Percentiles rank a stretch among this genome's conserved stretches.
Evolutionary conservation across 179 eudicot species (phyloP).

Genomic region (Amaranthus tricolor): DNA sequence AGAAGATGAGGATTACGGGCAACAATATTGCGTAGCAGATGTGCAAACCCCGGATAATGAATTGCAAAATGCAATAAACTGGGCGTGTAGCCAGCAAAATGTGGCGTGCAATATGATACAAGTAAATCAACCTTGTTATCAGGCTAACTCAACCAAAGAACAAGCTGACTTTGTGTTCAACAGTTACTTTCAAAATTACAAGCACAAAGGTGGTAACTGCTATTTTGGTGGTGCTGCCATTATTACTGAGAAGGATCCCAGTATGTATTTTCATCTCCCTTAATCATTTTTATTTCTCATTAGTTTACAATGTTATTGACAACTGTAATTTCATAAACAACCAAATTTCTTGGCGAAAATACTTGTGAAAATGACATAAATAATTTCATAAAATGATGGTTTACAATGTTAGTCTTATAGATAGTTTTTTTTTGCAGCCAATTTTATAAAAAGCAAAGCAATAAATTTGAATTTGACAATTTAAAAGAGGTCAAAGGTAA

Average conservation of each 20-base stretch:
- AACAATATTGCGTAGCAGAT: conserved; percentile 73
- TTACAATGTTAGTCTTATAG: too few relatives aligned
- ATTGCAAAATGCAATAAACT: conserved; percentile 43
- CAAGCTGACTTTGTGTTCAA: conserved; percentile 86
- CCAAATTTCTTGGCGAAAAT: too few relatives aligned
- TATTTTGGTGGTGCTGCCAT: conserved; percentile 71
- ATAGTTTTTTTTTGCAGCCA: too few relatives aligned
- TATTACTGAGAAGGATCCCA: conserved; percentile 57
- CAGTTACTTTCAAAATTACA: conserved; percentile 63
- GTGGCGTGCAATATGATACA: conserved; percentile 59
- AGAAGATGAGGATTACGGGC: conserved; percentile 22
- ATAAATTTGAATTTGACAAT: too few relatives aligned
- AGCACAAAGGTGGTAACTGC: conserved; percentile 65
- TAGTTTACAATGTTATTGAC: background rate
- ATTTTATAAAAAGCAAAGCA: too few relatives aligned
- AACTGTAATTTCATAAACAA: background rate
- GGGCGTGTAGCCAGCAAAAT: conserved; percentile 69
- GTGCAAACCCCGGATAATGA: conserved; percentile 58
- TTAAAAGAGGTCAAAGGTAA: too few relatives aligned
- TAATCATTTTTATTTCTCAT: background rate
- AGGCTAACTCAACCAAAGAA: conserved; percentile 57
- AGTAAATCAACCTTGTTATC: conserved; percentile 45
- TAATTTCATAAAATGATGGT: too few relatives aligned
- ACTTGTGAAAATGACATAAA: too few relatives aligned
- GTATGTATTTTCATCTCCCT: conserved; percentile 32